Percentiles rank a stretch among this genome's conserved stretches.
Evolutionary conservation across 2,329 filamentous ascomycete species (phyloP).

Genomic region (Aspergillus quadrilineatus): DNA sequence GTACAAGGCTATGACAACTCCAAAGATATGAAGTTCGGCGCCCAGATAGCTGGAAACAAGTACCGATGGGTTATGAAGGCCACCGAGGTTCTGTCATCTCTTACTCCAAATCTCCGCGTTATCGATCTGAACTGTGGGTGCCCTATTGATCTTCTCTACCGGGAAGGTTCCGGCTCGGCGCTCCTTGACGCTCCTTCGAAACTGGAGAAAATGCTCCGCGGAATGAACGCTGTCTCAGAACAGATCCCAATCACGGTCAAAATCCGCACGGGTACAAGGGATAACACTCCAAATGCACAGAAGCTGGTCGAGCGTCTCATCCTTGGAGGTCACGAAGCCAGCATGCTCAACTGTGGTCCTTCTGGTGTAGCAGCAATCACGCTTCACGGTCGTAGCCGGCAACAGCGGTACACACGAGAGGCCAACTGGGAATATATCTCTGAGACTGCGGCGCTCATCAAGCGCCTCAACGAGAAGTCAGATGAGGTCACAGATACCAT

Average conservation of each 20-base stretch:
- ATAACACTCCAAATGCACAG: conserved; percentile 73
- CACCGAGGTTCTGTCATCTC: conserved; percentile 73
- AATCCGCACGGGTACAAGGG: conserved; percentile 86
- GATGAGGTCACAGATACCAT: conserved; percentile 71
- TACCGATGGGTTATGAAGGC: conserved; percentile 88
- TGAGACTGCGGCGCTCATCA: conserved; percentile 81
- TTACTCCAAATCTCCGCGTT: conserved; percentile 79
- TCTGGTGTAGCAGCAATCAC: conserved; percentile 93
- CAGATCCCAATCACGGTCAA: conserved; percentile 93
- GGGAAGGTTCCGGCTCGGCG: conserved; percentile 83
- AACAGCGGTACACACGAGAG: conserved; percentile 86
- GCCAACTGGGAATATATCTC: conserved; percentile 97
- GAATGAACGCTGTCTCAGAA: conserved; percentile 91
- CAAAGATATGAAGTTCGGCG: conserved; percentile 83
- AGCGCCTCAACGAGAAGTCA: conserved; percentile 70
- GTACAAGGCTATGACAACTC: conserved; percentile 78
- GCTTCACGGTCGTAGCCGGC: conserved; percentile 85
- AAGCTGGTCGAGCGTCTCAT: conserved; percentile 81
- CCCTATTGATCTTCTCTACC: conserved; percentile 90
- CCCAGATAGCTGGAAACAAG: conserved; percentile 88
- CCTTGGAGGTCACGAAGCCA: conserved; percentile 72
- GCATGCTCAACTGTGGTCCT: conserved; percentile 65
- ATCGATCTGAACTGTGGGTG: conserved; percentile 97
- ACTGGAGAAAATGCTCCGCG: conserved; percentile 88
- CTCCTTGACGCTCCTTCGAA: conserved; percentile 86